Evolutionary conservation across 164 flowering plant species (phyloP).

Genomic region (Annona cherimola): DNA sequence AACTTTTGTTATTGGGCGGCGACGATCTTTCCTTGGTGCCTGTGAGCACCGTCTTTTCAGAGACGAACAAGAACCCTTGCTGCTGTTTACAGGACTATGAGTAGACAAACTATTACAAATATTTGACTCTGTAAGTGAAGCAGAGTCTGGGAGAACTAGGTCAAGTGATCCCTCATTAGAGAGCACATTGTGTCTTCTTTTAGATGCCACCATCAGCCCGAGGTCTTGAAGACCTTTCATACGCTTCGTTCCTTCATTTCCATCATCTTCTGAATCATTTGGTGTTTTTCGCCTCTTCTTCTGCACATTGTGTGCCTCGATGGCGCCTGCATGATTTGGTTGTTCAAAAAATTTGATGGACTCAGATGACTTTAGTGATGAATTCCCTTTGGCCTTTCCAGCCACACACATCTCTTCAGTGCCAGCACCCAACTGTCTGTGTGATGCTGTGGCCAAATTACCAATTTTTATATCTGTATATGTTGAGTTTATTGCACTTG

Average conservation of each 20-base stretch:
- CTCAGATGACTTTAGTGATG: conserved; percentile 52
- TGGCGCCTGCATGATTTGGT: conserved; percentile 26
- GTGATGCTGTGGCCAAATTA: conserved; percentile 23
- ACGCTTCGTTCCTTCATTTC: conserved; percentile 62
- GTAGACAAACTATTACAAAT: conserved; percentile 21
- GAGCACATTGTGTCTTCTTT: conserved; percentile 15
- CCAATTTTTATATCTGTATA: conserved; percentile 13
- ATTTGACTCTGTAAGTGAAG: conserved; percentile 23
- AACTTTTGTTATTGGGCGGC: conserved; percentile 42
- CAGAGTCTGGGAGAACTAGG: conserved; percentile 27
- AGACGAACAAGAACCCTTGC: conserved; percentile 27
- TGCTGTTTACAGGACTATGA: conserved; percentile 34
- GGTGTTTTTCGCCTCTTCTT: conserved; percentile 57
- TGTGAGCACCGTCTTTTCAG: conserved; percentile 52
- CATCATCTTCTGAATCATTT: conserved; percentile 91
- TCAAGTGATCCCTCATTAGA: conserved; percentile 29
- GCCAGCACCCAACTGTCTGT: conserved; percentile 17
- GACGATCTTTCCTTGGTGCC: conserved; percentile 52
- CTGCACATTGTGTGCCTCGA: conserved; percentile 27
- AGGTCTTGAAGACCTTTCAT: conserved; percentile 90
- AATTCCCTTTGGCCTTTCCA: conserved; percentile 29
- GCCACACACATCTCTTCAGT: conserved; percentile 26
- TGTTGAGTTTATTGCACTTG: conserved; percentile 18
- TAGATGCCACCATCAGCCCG: conserved; percentile 37
- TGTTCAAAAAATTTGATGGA: conserved; percentile 63